phyloP scores from a whole-genome alignment of 176 grass and related monocot species.

The Tillandsia leiboldiana region DNA sequence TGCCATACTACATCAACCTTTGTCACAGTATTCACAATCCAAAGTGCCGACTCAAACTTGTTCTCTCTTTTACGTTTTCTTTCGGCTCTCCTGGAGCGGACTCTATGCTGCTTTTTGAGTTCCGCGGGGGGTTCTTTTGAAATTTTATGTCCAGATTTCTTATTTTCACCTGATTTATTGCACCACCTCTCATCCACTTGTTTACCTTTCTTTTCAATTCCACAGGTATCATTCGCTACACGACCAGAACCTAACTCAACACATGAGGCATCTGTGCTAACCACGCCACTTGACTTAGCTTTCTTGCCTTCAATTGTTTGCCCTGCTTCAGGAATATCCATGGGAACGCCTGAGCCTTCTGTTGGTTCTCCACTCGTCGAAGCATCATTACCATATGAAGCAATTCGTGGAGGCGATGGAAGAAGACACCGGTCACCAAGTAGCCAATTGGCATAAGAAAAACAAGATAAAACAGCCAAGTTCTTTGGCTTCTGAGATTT shows the following conservation, averaged over 20 bases:
- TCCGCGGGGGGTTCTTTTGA: conserved; percentile 6
- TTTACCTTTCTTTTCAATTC: not conserved
- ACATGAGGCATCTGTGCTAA: not conserved
- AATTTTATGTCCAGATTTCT: not conserved
- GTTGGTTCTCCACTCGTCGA: conserved; percentile 15
- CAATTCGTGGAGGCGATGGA: conserved; percentile 9
- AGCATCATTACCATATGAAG: conserved; percentile 24
- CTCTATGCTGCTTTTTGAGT: conserved; percentile 62
- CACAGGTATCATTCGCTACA: not conserved
- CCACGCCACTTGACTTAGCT: not conserved
- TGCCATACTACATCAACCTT: conserved; percentile 88
- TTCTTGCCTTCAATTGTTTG: not conserved
- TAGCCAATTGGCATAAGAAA: conserved; percentile 72
- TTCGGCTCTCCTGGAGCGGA: conserved; percentile 64
- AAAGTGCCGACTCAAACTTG: conserved; percentile 67
- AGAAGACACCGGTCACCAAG: conserved; percentile 84
- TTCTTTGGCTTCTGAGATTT: conserved; percentile 85
- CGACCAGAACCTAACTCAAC: not conserved
- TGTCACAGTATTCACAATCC: conserved; percentile 57
- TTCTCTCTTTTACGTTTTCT: conserved; percentile 70
- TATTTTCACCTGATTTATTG: no score
- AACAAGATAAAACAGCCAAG: conserved; percentile 71
- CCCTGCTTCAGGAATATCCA: conserved; percentile 21
- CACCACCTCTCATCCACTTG: not conserved
- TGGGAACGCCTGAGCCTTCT: conserved; percentile 12